Evolutionary conservation across 2,329 filamentous ascomycete genomes (phyloP).

Genomic region (Xylaria arbuscula): DNA sequence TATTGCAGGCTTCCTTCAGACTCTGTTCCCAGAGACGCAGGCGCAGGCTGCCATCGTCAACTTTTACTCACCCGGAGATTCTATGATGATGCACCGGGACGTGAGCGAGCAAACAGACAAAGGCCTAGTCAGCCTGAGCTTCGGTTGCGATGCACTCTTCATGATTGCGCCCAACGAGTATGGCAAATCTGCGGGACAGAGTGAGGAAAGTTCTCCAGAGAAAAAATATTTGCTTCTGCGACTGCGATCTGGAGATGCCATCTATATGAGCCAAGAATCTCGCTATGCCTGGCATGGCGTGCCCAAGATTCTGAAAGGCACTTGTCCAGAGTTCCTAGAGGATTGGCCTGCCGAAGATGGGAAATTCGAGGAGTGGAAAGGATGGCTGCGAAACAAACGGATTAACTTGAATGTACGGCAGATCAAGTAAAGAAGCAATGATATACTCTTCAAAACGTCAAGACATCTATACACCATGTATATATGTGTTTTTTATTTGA

Average conservation of each 20-base stretch:
- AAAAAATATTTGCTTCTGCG: constrained; percentile 70
- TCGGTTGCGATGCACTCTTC: constrained; percentile 92
- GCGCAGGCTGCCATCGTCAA: constrained; percentile 95
- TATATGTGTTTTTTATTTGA: neutral
- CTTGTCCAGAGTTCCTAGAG: constrained; percentile 79
- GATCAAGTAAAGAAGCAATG: constrained; percentile 68
- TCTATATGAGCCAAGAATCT: constrained; percentile 86
- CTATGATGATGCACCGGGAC: constrained; percentile 91
- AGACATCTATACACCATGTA: neutral
- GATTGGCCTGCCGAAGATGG: constrained; percentile 76
- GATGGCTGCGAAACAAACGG: constrained; percentile 89
- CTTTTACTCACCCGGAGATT: constrained; percentile 90
- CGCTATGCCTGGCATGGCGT: constrained; percentile 96
- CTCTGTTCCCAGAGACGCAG: constrained; percentile 78
- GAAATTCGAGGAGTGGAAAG: constrained; percentile 75
- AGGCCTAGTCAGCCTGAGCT: constrained; percentile 84
- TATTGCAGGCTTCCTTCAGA: constrained; percentile 73
- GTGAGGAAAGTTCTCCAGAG: constrained; percentile 39
- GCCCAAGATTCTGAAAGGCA: constrained; percentile 82
- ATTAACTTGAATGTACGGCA: constrained; percentile 94
- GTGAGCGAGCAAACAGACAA: constrained; percentile 86
- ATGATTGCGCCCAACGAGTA: constrained; percentile 74
- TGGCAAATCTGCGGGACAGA: constrained; percentile 19
- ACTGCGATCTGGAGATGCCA: constrained; percentile 84
- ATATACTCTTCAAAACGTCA: neutral